Conservation (phyloP, 2,329 filamentous ascomycete species). For the Hypoxylon sp. region DNA sequence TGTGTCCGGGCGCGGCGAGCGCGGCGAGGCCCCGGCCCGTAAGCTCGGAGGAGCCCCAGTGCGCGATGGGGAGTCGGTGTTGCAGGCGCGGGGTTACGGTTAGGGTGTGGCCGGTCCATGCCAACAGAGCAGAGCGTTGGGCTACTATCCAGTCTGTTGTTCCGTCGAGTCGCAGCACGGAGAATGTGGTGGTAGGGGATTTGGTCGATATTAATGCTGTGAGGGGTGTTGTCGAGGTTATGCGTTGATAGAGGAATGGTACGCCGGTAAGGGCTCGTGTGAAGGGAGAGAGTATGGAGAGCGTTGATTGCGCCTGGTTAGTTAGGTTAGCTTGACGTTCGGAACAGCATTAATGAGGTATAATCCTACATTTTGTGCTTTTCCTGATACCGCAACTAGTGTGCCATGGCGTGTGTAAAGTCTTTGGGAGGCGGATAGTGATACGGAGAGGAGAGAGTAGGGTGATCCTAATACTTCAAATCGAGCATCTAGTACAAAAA, state of each 20-base stretch:
- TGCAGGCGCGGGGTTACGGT: slow-evolving; percentile 79
- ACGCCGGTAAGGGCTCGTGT: slow-evolving; percentile 82
- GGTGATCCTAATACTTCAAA: slow-evolving; percentile 94
- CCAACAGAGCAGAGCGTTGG: slow-evolving; percentile 87
- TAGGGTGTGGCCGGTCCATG: slow-evolving; percentile 94
- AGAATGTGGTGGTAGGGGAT: slow-evolving; percentile 85
- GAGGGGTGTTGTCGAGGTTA: slow-evolving; percentile 86
- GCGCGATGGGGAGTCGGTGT: slow-evolving; percentile 75
- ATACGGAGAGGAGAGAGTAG: slow-evolving; percentile 92
- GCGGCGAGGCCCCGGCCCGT: slow-evolving; percentile 89
- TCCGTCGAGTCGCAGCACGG: slow-evolving; percentile 88
- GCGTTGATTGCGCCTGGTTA: slow-evolving; percentile 80
- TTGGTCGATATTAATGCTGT: slow-evolving; percentile 90
- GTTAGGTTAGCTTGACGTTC: slow-evolving; percentile 10
- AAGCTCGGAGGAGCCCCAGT: slow-evolving; percentile 91
- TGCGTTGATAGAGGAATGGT: slow-evolving; percentile 92
- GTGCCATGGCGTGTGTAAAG: slow-evolving; percentile 93
- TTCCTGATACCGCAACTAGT: slow-evolving; percentile 87
- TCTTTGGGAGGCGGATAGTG: slow-evolving; percentile 89
- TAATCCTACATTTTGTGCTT: slow-evolving; percentile 80
- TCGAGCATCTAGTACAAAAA: slow-evolving; percentile 73
- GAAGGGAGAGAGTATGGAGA: slow-evolving; percentile 86
- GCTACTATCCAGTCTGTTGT: slow-evolving; percentile 94
- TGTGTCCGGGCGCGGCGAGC: slow-evolving; percentile 84
- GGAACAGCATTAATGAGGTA: background rate